Conservation (phyloP, 305 asterid genomes). For the Striga hermonthica region DNA sequence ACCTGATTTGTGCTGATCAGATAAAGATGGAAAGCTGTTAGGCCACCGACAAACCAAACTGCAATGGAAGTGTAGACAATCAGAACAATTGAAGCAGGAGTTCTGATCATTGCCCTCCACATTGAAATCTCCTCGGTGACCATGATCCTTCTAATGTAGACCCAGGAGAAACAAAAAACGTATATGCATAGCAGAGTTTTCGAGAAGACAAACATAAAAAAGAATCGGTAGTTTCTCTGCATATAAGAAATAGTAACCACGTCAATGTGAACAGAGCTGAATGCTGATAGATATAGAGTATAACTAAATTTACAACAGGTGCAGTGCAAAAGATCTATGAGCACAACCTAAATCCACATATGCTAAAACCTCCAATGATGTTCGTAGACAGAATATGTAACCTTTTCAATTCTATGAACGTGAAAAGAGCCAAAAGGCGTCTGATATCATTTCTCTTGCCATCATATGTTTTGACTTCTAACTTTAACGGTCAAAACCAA, state of each 20-base stretch:
- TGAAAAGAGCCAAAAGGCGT: too few species aligned
- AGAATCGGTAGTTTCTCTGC: conserved; percentile 98
- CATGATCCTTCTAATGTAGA: conserved; percentile 73
- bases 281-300: neutral
- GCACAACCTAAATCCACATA: neutral
- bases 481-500: conserved; percentile 4
- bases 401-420: neutral
- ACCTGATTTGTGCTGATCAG: conserved; percentile 92
- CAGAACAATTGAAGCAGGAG: conserved; percentile 88
- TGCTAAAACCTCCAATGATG: neutral
- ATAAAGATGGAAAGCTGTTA: conserved; percentile 85
- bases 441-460: conserved; percentile 2
- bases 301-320: neutral
- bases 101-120: conserved; percentile 88
- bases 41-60: conserved; percentile 98
- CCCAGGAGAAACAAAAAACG: conserved; percentile 87
- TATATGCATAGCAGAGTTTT: conserved; percentile 87
- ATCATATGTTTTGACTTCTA: conserved; percentile 1
- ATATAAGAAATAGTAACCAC: conserved; percentile 2
- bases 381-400: neutral
- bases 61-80: conserved; percentile 78
- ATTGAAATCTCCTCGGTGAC: conserved; percentile 51
- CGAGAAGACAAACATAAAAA: conserved; percentile 96
- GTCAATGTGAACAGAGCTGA: conserved; percentile 17
- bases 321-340: neutral